phyloP scores from a whole-genome alignment of 164 flowering plant species.

The Magnolia changhungtana region DNA sequence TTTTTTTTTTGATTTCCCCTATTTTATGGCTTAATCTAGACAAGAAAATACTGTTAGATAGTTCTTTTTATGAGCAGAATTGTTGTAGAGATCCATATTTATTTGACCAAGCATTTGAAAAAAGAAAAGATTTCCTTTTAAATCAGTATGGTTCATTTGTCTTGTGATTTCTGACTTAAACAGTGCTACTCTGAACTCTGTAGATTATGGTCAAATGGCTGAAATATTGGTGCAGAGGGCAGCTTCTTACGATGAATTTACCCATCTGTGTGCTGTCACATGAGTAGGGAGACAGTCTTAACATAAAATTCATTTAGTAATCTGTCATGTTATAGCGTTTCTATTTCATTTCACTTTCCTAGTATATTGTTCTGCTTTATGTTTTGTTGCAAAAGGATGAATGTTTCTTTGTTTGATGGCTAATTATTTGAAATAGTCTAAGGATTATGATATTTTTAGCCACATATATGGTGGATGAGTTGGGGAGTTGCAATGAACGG shows the following conservation, averaged over 20 bases:
- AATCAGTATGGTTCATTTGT: constrained; percentile 3
- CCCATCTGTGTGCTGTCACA: constrained; percentile 84
- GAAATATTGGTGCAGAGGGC: constrained; percentile 97
- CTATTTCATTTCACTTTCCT: not conserved
- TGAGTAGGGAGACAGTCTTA: constrained; percentile 57
- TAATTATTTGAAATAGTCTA: not conserved
- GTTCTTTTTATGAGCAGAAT: not conserved
- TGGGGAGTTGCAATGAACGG: too few species aligned
- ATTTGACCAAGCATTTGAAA: not conserved
- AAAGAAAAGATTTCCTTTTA: not conserved
- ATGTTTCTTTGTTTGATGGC: not conserved
- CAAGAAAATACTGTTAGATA: not conserved
- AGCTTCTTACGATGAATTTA: constrained; percentile 81
- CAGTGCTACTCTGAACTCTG: constrained; percentile 84
- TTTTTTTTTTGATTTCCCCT: too few species aligned
- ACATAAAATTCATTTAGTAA: not conserved
- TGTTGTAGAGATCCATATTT: not conserved
- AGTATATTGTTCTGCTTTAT: not conserved
- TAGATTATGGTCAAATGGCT: constrained; percentile 99
- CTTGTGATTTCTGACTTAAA: constrained; percentile 43
- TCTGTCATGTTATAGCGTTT: not conserved
- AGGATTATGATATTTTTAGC: too few species aligned
- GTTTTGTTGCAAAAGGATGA: not conserved
- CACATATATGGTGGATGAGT: too few species aligned
- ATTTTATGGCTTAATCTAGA: not conserved